phyloP scores from a whole-genome alignment of 1,139 yeast species.

The Williopsis jadinii region DNA sequence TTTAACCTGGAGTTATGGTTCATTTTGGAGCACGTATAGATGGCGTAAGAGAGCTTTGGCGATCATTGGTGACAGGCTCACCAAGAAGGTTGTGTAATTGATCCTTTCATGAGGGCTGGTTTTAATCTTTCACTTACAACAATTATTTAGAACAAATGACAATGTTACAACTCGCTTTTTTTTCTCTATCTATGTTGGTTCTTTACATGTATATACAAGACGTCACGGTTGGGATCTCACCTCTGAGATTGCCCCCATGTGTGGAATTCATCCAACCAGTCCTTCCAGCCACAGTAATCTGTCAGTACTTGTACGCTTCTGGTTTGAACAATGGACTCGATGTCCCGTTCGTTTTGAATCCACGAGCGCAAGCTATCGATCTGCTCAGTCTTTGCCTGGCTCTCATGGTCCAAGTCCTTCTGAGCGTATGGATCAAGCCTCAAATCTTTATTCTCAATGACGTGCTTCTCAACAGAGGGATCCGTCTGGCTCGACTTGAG shows the following conservation, averaged over 20 bases:
- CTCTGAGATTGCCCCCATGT: too few relatives aligned
- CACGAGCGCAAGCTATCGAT: slow-evolving; percentile 27
- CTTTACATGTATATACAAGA: too few relatives aligned
- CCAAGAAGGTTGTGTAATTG: too few relatives aligned
- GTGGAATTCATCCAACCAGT: slow-evolving; percentile 3
- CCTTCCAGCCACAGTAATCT: slow-evolving; percentile 28
- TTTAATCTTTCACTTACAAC: too few relatives aligned
- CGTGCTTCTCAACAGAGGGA: slow-evolving; percentile 11
- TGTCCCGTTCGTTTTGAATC: slow-evolving; percentile 31
- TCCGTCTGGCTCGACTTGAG: slow-evolving; percentile 6
- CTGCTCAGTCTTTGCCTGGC: slow-evolving; percentile 23
- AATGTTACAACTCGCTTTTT: too few relatives aligned
- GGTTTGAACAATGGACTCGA: slow-evolving; percentile 34
- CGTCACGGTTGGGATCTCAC: too few relatives aligned
- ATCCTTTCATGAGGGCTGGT: too few relatives aligned
- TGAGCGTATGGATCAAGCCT: slow-evolving; percentile 42
- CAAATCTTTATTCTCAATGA: slow-evolving; percentile 21
- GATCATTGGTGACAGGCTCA: not conserved
- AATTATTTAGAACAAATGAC: too few relatives aligned
- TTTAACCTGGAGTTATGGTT: slow-evolving; percentile 88
- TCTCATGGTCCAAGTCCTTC: slow-evolving; percentile 27
- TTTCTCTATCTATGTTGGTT: too few relatives aligned
- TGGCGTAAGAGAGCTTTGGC: slow-evolving; percentile 42
- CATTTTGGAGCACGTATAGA: slow-evolving; percentile 66
- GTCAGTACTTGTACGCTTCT: slow-evolving; percentile 28